Evolutionary conservation across 2,329 filamentous ascomycete species (phyloP).

Genomic region (Diaporthe batatas): DNA sequence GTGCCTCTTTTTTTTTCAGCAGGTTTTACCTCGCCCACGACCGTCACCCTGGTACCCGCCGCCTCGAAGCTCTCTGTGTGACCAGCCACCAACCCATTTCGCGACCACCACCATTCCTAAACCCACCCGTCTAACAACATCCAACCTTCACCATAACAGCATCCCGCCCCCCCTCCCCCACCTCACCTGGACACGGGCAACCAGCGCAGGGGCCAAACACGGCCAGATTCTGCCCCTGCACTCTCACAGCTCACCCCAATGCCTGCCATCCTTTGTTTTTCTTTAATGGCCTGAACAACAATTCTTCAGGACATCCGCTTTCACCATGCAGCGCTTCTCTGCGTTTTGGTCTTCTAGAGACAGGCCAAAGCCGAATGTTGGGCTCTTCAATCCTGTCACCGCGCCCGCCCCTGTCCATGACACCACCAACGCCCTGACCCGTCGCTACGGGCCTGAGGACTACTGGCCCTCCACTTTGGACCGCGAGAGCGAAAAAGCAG

Average conservation of each 20-base stretch:
- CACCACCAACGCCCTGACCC: constrained; percentile 44
- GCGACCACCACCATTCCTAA: constrained; percentile 32
- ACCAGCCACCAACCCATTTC: constrained; percentile 21
- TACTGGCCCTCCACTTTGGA: constrained; percentile 76
- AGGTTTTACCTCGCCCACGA: constrained; percentile 10
- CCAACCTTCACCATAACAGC: not conserved
- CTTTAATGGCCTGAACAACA: constrained; percentile 42
- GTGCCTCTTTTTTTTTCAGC: constrained; percentile 23
- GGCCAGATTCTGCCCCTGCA: constrained; percentile 25
- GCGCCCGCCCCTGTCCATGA: not conserved
- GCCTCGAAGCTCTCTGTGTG: constrained; percentile 21
- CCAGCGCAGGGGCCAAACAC: constrained; percentile 14
- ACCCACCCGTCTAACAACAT: constrained; percentile 18
- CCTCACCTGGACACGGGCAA: constrained; percentile 17
- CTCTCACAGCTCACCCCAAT: constrained; percentile 29
- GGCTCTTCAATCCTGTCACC: constrained; percentile 4
- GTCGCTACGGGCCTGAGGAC: constrained; percentile 48
- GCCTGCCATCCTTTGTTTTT: constrained; percentile 43
- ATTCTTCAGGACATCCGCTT: constrained; percentile 23
- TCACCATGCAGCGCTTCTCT: constrained; percentile 61
- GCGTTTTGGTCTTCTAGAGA: constrained; percentile 59
- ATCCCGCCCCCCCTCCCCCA: not conserved
- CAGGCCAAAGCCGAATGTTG: constrained; percentile 44
- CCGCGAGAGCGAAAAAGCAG: constrained; percentile 91
- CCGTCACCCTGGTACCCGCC: constrained; percentile 28